Evolutionary conservation across 73 alveolate genomes (phyloP).

Genomic region (Paramecium caudatum): DNA sequence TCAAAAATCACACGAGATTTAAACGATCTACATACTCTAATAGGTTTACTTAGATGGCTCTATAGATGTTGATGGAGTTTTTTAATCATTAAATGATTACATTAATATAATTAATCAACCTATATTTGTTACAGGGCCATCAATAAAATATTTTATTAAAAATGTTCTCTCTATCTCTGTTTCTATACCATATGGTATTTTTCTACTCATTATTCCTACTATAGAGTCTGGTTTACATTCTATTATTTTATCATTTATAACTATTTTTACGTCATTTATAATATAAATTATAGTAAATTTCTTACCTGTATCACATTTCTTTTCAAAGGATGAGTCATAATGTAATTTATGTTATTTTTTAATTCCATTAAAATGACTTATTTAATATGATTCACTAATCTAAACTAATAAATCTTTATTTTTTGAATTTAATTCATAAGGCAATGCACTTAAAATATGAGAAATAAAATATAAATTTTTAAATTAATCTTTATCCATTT

Average conservation of each 20-base stretch:
- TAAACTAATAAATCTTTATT: constrained; percentile 64
- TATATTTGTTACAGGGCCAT: constrained; percentile 65
- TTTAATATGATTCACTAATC: constrained; percentile 66
- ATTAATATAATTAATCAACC: constrained; percentile 12
- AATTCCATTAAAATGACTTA: constrained; percentile 62
- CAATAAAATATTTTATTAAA: constrained; percentile 71
- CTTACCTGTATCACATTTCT: constrained; percentile 68
- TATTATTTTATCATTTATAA: neutral
- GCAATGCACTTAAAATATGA: constrained; percentile 66
- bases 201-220: constrained; percentile 59
- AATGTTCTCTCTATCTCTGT: constrained; percentile 39
- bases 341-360: constrained; percentile 68
- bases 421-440: constrained; percentile 72
- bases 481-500: constrained; percentile 64
- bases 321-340: constrained; percentile 74
- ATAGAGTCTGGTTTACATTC: constrained; percentile 5
- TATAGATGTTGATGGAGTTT: neutral
- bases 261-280: constrained; percentile 12
- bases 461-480: constrained; percentile 45
- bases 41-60: constrained; percentile 41
- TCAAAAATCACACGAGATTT: constrained; percentile 58
- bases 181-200: constrained; percentile 57
- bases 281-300: constrained; percentile 57
- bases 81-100: constrained; percentile 9
- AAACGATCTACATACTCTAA: neutral